Evolutionary conservation across 2,329 filamentous ascomycete genomes (phyloP), one percentile per base, ranked within the genome.

Genomic region (Pseudogymnoascus sp.): DNA sequence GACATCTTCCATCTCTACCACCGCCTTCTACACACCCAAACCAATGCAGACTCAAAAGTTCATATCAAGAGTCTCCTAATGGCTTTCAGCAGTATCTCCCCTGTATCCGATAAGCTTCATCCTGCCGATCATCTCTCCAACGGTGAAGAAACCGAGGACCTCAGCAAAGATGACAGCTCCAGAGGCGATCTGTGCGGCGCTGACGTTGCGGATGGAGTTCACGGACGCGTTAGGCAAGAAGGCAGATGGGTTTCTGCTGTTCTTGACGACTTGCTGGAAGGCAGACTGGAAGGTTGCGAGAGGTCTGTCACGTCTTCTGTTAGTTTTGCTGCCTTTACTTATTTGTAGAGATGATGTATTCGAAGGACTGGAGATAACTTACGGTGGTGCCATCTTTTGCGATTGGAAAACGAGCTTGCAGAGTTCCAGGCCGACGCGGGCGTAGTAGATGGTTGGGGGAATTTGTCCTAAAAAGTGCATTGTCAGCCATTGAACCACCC

Each of bases 311-410:
- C 38, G 31, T 62, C 26, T 16, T 7, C 24, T 31, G 47, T 53
- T 53, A 53, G 47, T 6, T 31, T 16, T 11, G 10, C n/a, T 16
- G 26, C 14, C 47, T 53, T 31, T 31, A 31, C 14, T 53, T 53
- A n/a, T 50, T 60, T 42, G 6, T 26, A 63, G 53, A 61, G 44
- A 14, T n/a, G 50, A 19, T 11, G 29, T 16, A 31, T 53, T 29
- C 14, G 14, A 29, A 16, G 24, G 26, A 42, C 10, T 44, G 31
- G 19, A 14, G 31, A 56, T 26, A 26, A 81, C 93, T 86, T 89
- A 99, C 95, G 95, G 95, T 79, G 91, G 92, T 74, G 83, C 81
- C 92, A 99, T 97, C 81, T 89, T 90, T 79, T 93, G 92, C 76
- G 86, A 87, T 72, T 86, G 85, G 81, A 92, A 91, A 70, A 97